Evolutionary conservation across 2,329 filamentous ascomycete genomes (phyloP).

Genomic region (Fusarium liriodendri): DNA sequence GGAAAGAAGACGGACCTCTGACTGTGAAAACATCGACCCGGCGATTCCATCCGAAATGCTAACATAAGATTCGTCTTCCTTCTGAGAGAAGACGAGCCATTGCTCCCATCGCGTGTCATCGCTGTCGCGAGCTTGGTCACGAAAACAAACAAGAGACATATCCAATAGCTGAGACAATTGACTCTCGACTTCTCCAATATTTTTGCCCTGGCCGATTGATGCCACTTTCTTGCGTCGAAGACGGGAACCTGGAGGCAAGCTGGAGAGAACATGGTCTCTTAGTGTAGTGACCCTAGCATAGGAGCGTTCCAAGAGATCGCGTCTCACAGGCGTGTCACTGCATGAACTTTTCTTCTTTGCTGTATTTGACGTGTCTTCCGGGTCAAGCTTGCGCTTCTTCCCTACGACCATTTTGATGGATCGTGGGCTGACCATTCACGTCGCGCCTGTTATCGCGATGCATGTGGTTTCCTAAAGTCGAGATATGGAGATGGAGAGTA

Average conservation of each 20-base stretch:
- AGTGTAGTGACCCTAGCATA: constrained; percentile 75
- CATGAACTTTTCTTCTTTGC: constrained; percentile 23
- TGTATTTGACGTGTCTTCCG: constrained; percentile 37
- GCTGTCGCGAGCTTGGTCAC: constrained; percentile 43
- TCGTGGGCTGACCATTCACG: constrained; percentile 1
- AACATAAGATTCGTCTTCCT: constrained; percentile 67
- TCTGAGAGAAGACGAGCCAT: constrained; percentile 72
- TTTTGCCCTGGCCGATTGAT: constrained; percentile 51
- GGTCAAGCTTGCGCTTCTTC: constrained; percentile 44
- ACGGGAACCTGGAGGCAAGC: constrained; percentile 75
- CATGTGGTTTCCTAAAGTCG: not conserved
- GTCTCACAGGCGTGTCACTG: constrained; percentile 49
- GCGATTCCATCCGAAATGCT: constrained; percentile 61
- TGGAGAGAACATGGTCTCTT: constrained; percentile 75
- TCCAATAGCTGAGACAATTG: constrained; percentile 73
- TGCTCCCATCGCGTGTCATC: constrained; percentile 62
- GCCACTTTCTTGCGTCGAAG: constrained; percentile 68
- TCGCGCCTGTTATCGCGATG: constrained; percentile 18
- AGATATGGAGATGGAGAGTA: not conserved
- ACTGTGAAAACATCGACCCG: constrained; percentile 65
- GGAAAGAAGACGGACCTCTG: constrained; percentile 63
- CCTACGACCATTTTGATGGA: constrained; percentile 38
- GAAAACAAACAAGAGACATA: constrained; percentile 72
- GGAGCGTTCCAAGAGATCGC: constrained; percentile 75
- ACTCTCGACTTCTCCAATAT: constrained; percentile 48